Conservation (phyloP, 116 monocot genomes). For the Iris pallida region DNA sequence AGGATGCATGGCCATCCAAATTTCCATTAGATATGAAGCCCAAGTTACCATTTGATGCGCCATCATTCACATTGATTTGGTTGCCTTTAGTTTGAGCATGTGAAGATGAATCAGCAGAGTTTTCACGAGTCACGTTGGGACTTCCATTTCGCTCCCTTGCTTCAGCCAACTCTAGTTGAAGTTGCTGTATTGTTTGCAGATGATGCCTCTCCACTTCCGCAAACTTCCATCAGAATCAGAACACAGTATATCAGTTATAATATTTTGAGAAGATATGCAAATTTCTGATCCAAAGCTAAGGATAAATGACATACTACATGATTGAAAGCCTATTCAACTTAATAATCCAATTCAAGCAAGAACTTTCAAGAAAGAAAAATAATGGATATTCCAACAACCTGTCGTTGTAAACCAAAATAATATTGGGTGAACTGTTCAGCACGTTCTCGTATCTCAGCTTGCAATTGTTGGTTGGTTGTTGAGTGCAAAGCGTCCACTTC, state of each 20-base stretch:
- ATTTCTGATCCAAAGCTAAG: too few relatives aligned
- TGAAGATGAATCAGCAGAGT: slow-evolving; percentile 31
- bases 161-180: slow-evolving; percentile 68
- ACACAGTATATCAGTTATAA: neutral
- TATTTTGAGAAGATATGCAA: too few relatives aligned
- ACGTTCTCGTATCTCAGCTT: slow-evolving; percentile 68
- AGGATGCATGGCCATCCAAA: slow-evolving; percentile 22
- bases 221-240: slow-evolving; percentile 40
- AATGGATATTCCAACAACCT: slow-evolving; percentile 28
- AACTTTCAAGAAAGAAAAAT: neutral
- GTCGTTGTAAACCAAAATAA: slow-evolving; percentile 52
- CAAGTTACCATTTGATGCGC: slow-evolving; percentile 28
- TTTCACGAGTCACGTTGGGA: slow-evolving; percentile 24
- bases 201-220: slow-evolving; percentile 70
- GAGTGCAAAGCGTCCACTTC: slow-evolving; percentile 78
- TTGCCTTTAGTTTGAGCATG: slow-evolving; percentile 36
- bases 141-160: slow-evolving; percentile 41
- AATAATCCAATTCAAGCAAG: neutral
- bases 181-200: slow-evolving; percentile 81
- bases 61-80: slow-evolving; percentile 35
- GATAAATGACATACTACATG: neutral
- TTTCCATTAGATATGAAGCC: slow-evolving; percentile 37
- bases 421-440: slow-evolving; percentile 80
- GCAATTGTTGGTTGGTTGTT: slow-evolving; percentile 53
- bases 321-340: too few relatives aligned